A percentile compares a stretch with the other conserved stretches of the same genome.
phyloP scores from a whole-genome alignment of 2,329 filamentous ascomycete species.

The Fusarium coffeatum region DNA sequence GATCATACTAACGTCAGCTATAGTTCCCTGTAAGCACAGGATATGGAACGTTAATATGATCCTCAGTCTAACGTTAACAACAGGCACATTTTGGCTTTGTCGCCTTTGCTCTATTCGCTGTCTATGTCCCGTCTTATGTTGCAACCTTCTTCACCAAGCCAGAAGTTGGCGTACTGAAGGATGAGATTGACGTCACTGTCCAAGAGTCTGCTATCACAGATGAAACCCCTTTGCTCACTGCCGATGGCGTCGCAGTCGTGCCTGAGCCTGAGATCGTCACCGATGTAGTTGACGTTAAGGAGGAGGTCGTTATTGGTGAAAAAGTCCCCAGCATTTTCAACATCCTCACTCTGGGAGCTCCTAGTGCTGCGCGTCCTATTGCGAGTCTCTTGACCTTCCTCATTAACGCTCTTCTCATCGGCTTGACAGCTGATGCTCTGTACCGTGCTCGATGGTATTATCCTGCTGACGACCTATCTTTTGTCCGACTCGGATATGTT shows the following conservation, averaged over 20 bases:
- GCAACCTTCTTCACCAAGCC: slow-evolving; percentile 67
- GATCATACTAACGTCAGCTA: slow-evolving; percentile 24
- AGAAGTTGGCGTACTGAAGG: slow-evolving; percentile 68
- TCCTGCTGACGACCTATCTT: slow-evolving; percentile 79
- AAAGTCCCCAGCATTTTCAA: slow-evolving; percentile 67
- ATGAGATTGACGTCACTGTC: slow-evolving; percentile 68
- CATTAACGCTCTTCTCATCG: slow-evolving; percentile 76
- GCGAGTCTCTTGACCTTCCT: slow-evolving; percentile 75
- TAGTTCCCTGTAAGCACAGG: slow-evolving; percentile 53
- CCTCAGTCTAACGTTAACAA: slow-evolving; percentile 19
- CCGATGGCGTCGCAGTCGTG: slow-evolving; percentile 48
- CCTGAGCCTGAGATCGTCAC: slow-evolving; percentile 53
- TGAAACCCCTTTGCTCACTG: slow-evolving; percentile 45
- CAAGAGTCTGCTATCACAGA: slow-evolving; percentile 57
- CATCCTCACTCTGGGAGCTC: slow-evolving; percentile 80
- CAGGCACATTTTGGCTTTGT: slow-evolving; percentile 61
- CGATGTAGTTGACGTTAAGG: slow-evolving; percentile 69
- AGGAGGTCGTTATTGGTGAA: slow-evolving; percentile 70
- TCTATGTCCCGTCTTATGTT: slow-evolving; percentile 75
- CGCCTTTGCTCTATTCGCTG: slow-evolving; percentile 70
- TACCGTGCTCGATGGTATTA: slow-evolving; percentile 78
- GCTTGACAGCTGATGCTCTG: slow-evolving; percentile 80
- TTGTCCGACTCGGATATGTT: slow-evolving; percentile 88
- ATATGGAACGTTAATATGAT: slow-evolving; percentile 16
- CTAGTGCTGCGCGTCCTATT: slow-evolving; percentile 75